Conservation (phyloP, 352 stramenopile species). For the Pythium scleroteichum region DNA sequence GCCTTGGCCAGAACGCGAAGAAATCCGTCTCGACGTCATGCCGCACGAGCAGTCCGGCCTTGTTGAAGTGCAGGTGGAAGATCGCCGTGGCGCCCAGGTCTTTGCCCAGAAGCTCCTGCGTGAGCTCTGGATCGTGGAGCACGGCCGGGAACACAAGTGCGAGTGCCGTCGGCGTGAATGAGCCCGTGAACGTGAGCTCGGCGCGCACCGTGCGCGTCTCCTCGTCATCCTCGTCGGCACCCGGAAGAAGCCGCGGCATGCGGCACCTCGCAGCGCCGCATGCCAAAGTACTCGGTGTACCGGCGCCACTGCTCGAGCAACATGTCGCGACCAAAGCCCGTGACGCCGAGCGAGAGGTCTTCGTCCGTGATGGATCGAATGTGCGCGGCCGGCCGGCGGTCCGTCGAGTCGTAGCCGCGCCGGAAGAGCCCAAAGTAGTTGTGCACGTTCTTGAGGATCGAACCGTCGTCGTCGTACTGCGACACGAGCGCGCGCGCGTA, state of each 20-base stretch:
- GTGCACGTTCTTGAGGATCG: background rate
- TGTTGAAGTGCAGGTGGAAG: conserved; percentile 14
- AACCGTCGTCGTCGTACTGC: background rate
- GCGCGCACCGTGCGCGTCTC: background rate
- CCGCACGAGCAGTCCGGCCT: conserved; percentile 1
- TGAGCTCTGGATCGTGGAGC: conserved; percentile 10
- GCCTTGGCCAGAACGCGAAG: conserved; percentile 1
- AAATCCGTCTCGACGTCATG: conserved; percentile 5
- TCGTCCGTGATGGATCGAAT: background rate
- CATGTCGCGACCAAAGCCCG: conserved; percentile 16
- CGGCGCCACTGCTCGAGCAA: conserved; percentile 23
- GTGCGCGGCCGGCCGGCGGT: background rate
- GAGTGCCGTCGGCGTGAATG: conserved; percentile 15
- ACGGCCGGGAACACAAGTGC: conserved; percentile 18
- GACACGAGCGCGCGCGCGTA: background rate
- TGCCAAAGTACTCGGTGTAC: conserved; percentile 22
- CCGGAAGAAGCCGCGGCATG: background rate
- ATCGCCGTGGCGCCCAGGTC: background rate
- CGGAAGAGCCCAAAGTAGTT: conserved; percentile 1
- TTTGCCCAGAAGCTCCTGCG: conserved; percentile 2
- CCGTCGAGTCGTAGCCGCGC: background rate
- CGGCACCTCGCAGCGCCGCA: background rate
- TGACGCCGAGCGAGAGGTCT: conserved; percentile 10
- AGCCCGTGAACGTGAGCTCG: conserved; percentile 5
- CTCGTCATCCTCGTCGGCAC: background rate